Evolutionary conservation across 345 rosid species (phyloP).

Genomic region (Pistacia vera): DNA sequence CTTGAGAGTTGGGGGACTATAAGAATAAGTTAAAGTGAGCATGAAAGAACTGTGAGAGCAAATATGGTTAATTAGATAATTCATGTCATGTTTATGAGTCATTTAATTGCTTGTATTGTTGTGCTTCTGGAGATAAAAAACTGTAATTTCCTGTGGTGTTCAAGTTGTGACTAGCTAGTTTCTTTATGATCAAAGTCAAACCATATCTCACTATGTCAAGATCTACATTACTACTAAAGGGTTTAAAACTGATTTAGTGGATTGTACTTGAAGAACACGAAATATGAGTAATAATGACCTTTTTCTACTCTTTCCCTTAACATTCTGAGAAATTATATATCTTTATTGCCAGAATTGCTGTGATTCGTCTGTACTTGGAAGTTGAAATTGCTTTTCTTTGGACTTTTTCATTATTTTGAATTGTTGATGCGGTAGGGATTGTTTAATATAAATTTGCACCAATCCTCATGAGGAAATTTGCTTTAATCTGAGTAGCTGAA

Average conservation of each 20-base stretch:
- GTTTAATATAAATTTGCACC: too few relatives aligned
- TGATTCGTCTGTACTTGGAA: background rate
- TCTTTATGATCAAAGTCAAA: constrained; percentile 21
- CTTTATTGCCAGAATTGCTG: background rate
- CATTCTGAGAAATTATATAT: background rate
- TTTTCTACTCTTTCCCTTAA: background rate
- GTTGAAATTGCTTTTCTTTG: background rate
- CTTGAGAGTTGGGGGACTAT: background rate
- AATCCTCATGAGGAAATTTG: background rate
- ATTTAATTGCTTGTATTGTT: background rate
- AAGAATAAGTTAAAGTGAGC: background rate
- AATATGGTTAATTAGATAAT: too few relatives aligned
- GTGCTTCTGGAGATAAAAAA: background rate
- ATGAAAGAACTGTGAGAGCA: too few relatives aligned
- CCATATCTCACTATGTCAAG: background rate
- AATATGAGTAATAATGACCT: background rate
- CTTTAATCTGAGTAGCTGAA: background rate
- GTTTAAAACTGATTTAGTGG: background rate
- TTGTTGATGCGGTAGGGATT: background rate
- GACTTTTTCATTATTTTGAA: background rate
- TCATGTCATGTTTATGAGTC: background rate
- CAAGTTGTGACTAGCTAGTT: constrained; percentile 24
- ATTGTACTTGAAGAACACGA: constrained; percentile 25
- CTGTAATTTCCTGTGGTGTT: background rate
- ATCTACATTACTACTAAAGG: background rate